Conservation (phyloP, 2,329 filamentous ascomycete genomes). For the Fonsecaea pedrosoi region DNA sequence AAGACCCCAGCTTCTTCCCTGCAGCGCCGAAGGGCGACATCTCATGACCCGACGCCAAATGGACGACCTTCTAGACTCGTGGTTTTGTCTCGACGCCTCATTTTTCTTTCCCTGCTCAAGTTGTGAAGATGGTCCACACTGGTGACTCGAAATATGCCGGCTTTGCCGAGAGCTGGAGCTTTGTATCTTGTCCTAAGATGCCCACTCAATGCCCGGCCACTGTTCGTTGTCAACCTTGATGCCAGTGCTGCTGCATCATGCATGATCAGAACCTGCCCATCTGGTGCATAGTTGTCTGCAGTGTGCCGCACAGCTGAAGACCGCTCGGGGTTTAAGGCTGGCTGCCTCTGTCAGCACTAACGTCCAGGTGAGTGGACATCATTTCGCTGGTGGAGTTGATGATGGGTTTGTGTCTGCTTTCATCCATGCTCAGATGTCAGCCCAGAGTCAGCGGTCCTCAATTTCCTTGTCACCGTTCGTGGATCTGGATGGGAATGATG, state of each 20-base stretch:
- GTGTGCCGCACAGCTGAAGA: not conserved
- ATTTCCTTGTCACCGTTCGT: not conserved
- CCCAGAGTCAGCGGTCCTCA: constrained; percentile 9
- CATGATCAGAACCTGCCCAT: not conserved
- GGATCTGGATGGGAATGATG: not conserved
- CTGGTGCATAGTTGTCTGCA: constrained; percentile 7
- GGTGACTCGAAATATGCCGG: not conserved
- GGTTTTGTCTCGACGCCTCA: not conserved
- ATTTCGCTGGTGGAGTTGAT: constrained; percentile 12
- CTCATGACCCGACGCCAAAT: constrained; percentile 29
- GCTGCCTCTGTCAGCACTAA: constrained; percentile 21
- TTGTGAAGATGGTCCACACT: not conserved
- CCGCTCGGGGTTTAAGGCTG: not conserved
- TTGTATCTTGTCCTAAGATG: not conserved
- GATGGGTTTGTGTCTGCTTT: not conserved
- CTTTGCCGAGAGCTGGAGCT: not conserved
- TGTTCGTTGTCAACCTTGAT: not conserved
- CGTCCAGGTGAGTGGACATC: not conserved
- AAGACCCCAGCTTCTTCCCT: constrained; percentile 80
- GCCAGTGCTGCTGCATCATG: constrained; percentile 3
- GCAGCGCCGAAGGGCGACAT: constrained; percentile 73
- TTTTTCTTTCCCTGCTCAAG: not conserved
- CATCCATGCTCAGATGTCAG: constrained; percentile 9
- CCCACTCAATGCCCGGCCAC: not conserved
- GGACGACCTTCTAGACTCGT: constrained; percentile 5